phyloP scores from a whole-genome alignment of 2,329 filamentous ascomycete species.

The Drechslera avenae region DNA sequence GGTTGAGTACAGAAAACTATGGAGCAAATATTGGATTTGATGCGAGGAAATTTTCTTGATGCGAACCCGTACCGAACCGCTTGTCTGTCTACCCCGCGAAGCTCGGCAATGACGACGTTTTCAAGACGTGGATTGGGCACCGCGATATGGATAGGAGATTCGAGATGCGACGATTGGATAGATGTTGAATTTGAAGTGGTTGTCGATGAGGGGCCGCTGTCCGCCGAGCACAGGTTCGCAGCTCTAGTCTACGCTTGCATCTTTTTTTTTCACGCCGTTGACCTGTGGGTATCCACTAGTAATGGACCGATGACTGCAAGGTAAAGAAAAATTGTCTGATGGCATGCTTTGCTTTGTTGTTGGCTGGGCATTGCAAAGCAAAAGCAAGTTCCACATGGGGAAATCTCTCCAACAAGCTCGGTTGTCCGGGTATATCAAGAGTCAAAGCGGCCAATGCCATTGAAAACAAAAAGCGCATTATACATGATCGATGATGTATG shows the following conservation, averaged over 20 bases:
- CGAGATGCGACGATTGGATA: constrained; percentile 10
- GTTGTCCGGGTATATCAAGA: too few species aligned
- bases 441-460: too few species aligned
- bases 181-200: background rate
- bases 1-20: constrained; percentile 70
- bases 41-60: constrained; percentile 1
- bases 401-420: too few species aligned
- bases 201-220: constrained; percentile 10
- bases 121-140: background rate
- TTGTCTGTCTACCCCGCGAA: background rate
- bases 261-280: constrained; percentile 15
- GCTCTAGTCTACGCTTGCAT: constrained; percentile 16
- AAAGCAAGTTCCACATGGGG: too few species aligned
- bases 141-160: constrained; percentile 1
- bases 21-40: constrained; percentile 78
- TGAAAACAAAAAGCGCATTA: too few species aligned
- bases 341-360: background rate
- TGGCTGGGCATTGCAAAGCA: background rate
- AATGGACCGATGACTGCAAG: background rate
- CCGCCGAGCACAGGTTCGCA: constrained; percentile 27
- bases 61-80: constrained; percentile 2
- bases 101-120: constrained; percentile 22
- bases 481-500: too few species aligned
- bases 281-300: constrained; percentile 12
- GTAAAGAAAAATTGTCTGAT: background rate